These are phyloP conservation scores for Xanthoconium separans DNA, from an alignment of 1,284 basidiomycete species.

Conservation along the genomic window DNA sequence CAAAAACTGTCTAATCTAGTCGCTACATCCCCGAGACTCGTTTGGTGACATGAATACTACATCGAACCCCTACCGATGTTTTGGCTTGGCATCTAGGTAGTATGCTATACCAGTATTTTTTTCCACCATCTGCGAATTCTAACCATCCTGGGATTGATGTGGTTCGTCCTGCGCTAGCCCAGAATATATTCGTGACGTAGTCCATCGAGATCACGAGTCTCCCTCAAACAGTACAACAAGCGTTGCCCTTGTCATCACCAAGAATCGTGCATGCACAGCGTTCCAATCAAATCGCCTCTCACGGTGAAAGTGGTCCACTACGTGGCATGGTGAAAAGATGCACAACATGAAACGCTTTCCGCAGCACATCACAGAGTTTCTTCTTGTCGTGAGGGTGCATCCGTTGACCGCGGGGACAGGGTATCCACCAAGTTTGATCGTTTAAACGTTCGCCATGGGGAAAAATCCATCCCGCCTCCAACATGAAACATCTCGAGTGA, in stretches of 20 bases:
- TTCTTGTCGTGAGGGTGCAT: too few relatives aligned
- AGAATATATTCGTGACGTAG: not conserved
- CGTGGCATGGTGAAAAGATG: too few relatives aligned
- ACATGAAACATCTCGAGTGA: too few relatives aligned
- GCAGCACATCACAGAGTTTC: too few relatives aligned
- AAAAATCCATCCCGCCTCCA: too few relatives aligned
- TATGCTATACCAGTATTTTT: conserved; percentile 7
- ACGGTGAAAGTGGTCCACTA: too few relatives aligned
- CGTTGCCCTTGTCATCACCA: not conserved
- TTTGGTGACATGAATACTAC: not conserved
- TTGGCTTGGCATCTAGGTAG: conserved; percentile 22
- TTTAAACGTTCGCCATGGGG: too few relatives aligned
- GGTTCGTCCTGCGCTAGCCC: conserved; percentile 20
- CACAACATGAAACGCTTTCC: too few relatives aligned
- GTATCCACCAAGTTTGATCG: too few relatives aligned
- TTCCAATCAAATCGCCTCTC: conserved; percentile 5
- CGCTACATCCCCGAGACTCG: not conserved
- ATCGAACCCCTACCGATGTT: conserved; percentile 2
- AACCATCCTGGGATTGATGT: conserved; percentile 14
- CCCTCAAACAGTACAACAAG: conserved; percentile 9
- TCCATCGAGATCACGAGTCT: conserved; percentile 1
- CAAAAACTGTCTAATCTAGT: not conserved
- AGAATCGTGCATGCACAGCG: conserved; percentile 14
- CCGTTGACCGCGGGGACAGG: too few relatives aligned
- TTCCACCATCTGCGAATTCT: conserved; percentile 3